These are phyloP conservation scores for Seiridium unicorne DNA, from an alignment of 2,329 filamentous ascomycete genomes.

Conservation along the genomic window DNA sequence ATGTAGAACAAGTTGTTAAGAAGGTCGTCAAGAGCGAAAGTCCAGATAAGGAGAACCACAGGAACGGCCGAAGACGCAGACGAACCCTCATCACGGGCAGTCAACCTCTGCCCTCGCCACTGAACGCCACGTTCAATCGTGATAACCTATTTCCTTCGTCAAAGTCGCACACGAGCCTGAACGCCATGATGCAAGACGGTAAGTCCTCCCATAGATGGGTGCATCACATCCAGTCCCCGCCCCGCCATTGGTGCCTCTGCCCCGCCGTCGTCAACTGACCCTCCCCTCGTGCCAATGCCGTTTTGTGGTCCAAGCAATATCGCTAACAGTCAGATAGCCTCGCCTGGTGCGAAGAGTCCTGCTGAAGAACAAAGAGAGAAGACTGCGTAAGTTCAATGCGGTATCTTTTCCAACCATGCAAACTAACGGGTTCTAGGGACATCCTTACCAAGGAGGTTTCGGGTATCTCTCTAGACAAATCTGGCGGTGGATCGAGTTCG, in stretches of 20 bases:
- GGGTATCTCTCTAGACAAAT: constrained; percentile 87
- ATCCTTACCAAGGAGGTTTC: constrained; percentile 90
- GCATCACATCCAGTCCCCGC: not conserved
- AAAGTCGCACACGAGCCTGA: constrained; percentile 71
- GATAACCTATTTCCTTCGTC: constrained; percentile 67
- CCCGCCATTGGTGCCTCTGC: not conserved
- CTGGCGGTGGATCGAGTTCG: constrained; percentile 34
- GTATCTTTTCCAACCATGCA: constrained; percentile 1
- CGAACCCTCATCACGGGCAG: constrained; percentile 95
- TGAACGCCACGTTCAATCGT: constrained; percentile 88
- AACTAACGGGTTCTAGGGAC: constrained; percentile 55
- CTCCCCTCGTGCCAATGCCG: not conserved
- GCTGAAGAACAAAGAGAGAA: constrained; percentile 84
- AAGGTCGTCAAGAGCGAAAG: constrained; percentile 84
- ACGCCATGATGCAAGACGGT: constrained; percentile 82
- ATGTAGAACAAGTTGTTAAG: constrained; percentile 98
- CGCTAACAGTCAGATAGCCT: constrained; percentile 25
- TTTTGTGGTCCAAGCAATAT: constrained; percentile 3
- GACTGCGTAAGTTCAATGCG: constrained; percentile 70
- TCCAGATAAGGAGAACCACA: constrained; percentile 78
- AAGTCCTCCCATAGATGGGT: constrained; percentile 18
- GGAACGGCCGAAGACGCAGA: constrained; percentile 85
- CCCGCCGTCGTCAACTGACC: not conserved
- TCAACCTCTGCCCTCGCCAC: constrained; percentile 89
- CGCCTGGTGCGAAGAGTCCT: constrained; percentile 49